Conservation (phyloP, 441 rosid species). For the Croton setiger region DNA sequence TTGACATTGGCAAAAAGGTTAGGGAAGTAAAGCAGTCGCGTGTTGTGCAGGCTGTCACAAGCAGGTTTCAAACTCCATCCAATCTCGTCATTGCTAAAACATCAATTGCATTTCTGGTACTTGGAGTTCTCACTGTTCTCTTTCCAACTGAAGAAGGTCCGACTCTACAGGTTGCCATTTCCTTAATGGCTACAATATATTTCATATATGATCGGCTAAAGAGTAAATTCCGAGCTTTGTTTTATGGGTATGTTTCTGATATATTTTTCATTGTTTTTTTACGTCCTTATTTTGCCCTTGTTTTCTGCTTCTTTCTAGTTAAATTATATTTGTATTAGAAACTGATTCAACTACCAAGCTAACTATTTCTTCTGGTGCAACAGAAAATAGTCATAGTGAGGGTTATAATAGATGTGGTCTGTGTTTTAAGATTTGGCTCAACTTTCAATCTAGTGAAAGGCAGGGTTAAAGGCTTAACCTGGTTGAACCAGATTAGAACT, state of each 20-base stretch:
- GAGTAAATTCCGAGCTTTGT: conserved; percentile 63
- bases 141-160: conserved; percentile 99
- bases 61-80: conserved; percentile 81
- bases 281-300: too few species aligned
- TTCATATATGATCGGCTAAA: conserved; percentile 74
- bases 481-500: too few species aligned
- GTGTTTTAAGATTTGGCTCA: too few species aligned
- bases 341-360: neutral
- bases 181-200: conserved; percentile 71
- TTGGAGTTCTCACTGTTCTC: conserved; percentile 73
- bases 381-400: neutral
- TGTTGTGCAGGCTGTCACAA: conserved; percentile 56
- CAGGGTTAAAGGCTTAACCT: too few species aligned
- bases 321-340: neutral
- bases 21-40: conserved; percentile 75
- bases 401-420: neutral
- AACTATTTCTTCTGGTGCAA: neutral
- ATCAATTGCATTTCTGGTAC: conserved; percentile 57
- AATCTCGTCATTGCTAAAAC: conserved; percentile 61
- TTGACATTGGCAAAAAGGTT: conserved; percentile 66
- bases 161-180: conserved; percentile 80
- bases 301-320: neutral
- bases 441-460: too few species aligned
- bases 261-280: neutral
- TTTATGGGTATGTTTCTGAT: conserved; percentile 62